A percentile compares a stretch with the other conserved stretches of the same genome.
phyloP scores from a whole-genome alignment of 768 basidiomycete species.

The Pleurotus djamor region DNA sequence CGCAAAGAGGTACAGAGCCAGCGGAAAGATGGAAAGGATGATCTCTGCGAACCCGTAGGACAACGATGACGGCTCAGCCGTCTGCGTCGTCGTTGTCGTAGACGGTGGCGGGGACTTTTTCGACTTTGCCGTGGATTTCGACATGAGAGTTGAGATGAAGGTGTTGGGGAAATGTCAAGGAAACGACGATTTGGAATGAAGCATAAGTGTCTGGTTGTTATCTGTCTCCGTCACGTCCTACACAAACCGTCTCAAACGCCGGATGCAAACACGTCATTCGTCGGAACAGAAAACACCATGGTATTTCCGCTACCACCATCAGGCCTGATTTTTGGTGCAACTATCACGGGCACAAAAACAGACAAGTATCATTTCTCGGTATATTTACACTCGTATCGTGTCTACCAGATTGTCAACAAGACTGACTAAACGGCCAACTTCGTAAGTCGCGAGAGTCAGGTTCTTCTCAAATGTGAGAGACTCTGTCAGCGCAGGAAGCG shows the following conservation, averaged over 20 bases:
- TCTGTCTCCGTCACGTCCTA: background rate
- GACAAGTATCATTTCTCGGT: background rate
- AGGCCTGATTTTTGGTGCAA: background rate
- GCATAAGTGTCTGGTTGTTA: background rate
- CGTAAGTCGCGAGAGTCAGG: conserved; percentile 54
- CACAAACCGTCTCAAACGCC: background rate
- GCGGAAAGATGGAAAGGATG: conserved; percentile 15
- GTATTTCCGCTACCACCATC: background rate
- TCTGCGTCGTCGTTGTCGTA: background rate
- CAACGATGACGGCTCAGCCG: background rate
- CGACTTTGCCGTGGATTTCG: background rate
- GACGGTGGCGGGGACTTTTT: background rate
- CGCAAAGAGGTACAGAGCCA: conserved; percentile 59
- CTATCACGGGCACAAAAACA: background rate
- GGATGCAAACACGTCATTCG: conserved; percentile 1
- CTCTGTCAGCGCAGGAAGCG: conserved; percentile 79
- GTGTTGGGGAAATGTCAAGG: background rate
- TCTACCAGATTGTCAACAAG: conserved; percentile 55
- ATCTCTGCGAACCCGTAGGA: background rate
- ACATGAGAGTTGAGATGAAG: background rate
- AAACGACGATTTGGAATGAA: background rate
- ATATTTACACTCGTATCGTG: conserved; percentile 20
- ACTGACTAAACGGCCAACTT: conserved; percentile 51
- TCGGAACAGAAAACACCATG: conserved; percentile 1
- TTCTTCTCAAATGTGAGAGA: conserved; percentile 71